Evolutionary conservation across 1,284 basidiomycete species (phyloP), one percentile per base, ranked within the genome.

Genomic region (Heterobasidion parviporum): DNA sequence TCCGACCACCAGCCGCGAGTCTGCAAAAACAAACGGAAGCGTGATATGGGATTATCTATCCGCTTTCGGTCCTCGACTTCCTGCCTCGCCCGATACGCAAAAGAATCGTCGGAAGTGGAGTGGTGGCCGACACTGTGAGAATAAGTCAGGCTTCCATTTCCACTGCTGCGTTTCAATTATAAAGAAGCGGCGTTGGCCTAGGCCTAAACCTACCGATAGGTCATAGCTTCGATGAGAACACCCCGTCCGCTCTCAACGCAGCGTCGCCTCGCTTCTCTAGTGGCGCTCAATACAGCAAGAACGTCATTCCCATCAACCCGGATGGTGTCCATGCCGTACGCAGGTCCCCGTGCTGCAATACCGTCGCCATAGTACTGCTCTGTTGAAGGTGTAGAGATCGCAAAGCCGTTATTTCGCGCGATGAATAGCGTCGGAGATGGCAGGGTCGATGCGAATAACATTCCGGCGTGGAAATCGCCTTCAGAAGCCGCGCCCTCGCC

Each of bases 271-370:
- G 90, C 95, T 65, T 94, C 92, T 52, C 80, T 79, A 12, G 92
- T 85, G 3, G 90, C 92, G n/a, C 76, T 75, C 18, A 92, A 76
- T 1, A 98, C 93, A 0, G 94, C 94, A 2, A 98, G 76, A 8
- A 94, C 78, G 67, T 98, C 94, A 68, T 98, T 98, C 14, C 95
- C 95, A 65, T 98, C 94, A 2, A 98, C 94, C 49, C 93, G 80
- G 56, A 95, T 78, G 0, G 93, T 93, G 62, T 93, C 89, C 41
- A 97, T 82, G 12, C 94, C 94, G 67, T 97, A 98, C n/a, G 89
- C 94, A 0, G 94, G 90, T 0, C 94, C 94, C 32, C 94, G 82
- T 10, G 89, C 82, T 2, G 93, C 93, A 63, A 96, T 94, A n/a
- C 94, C 93, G 69, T 96, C 94, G 2, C 94, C 94, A 56, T 87